Conservation (phyloP, 2,329 filamentous ascomycete species). For the Fusarium sororula region DNA sequence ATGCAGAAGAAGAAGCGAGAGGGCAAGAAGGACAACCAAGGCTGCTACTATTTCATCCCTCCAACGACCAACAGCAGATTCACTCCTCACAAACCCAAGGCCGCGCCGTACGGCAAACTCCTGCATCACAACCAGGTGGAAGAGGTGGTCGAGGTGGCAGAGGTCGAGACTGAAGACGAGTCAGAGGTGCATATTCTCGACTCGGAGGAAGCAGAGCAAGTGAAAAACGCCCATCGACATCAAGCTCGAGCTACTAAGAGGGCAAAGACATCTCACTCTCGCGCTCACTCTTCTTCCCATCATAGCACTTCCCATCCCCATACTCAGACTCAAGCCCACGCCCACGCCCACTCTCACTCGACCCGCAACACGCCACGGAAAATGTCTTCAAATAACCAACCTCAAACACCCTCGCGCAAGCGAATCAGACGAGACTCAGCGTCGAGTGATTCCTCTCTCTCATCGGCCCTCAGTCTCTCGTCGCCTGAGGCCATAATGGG, state of each 20-base stretch:
- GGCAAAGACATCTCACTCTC: conserved; percentile 47
- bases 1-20: conserved; percentile 65
- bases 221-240: conserved; percentile 11
- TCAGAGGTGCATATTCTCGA: conserved; percentile 9
- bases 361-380: conserved; percentile 40
- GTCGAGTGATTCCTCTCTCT: conserved; percentile 56
- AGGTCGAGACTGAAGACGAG: conserved; percentile 4
- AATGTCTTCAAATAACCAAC: conserved; percentile 39
- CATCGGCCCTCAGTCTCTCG: conserved; percentile 51
- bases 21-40: conserved; percentile 62
- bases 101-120: conserved; percentile 61
- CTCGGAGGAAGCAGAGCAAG: conserved; percentile 16
- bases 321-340: conserved; percentile 18
- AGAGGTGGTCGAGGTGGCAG: conserved; percentile 24
- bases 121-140: conserved; percentile 48
- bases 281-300: conserved; percentile 31
- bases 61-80: conserved; percentile 54
- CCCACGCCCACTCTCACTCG: conserved; percentile 30
- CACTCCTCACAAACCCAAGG: conserved; percentile 56
- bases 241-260: conserved; percentile 48
- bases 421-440: conserved; percentile 49
- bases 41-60: conserved; percentile 64
- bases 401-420: conserved; percentile 50
- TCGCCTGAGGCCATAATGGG: conserved; percentile 49
- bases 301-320: conserved; percentile 3